Conservation (phyloP, 2,329 filamentous ascomycete genomes). For the Trichophyton simii region DNA sequence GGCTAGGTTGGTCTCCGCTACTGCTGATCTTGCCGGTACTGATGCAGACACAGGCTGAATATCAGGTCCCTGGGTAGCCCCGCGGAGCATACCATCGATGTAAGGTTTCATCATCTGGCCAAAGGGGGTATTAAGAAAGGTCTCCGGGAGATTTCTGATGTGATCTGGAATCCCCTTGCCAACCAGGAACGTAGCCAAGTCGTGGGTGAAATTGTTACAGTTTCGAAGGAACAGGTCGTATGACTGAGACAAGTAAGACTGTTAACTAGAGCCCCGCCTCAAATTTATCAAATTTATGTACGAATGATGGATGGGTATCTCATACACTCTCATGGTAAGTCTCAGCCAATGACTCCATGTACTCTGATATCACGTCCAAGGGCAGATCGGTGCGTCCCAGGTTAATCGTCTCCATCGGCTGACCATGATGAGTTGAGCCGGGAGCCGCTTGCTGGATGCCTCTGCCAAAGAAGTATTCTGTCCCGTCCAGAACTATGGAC, state of each 20-base stretch:
- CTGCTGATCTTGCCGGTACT: slow-evolving; percentile 6
- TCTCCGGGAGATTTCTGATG: slow-evolving; percentile 72
- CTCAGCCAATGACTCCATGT: slow-evolving; percentile 67
- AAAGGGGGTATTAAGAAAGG: slow-evolving; percentile 73
- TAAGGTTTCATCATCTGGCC: slow-evolving; percentile 78
- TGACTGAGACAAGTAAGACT: slow-evolving; percentile 38
- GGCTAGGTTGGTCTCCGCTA: slow-evolving; percentile 10
- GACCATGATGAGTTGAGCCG: slow-evolving; percentile 74
- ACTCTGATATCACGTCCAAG: slow-evolving; percentile 71
- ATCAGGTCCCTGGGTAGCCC: slow-evolving; percentile 47
- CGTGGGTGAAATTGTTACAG: slow-evolving; percentile 95
- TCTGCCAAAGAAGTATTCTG: slow-evolving; percentile 83
- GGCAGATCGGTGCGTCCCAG: slow-evolving; percentile 70
- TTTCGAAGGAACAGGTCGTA: slow-evolving; percentile 88
- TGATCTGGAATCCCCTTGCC: slow-evolving; percentile 79
- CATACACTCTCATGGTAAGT: slow-evolving; percentile 68
- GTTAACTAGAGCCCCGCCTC: background rate
- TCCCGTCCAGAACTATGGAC: slow-evolving; percentile 67
- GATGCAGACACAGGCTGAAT: slow-evolving; percentile 8
- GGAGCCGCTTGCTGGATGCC: slow-evolving; percentile 72
- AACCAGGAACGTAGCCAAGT: slow-evolving; percentile 77
- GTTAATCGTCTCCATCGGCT: slow-evolving; percentile 60
- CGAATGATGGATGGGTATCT: background rate
- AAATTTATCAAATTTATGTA: background rate
- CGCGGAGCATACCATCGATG: slow-evolving; percentile 51